These are phyloP conservation scores for Candolleomyces eurysporus DNA, from an alignment of 768 basidiomycete species.

Conservation along the genomic window DNA sequence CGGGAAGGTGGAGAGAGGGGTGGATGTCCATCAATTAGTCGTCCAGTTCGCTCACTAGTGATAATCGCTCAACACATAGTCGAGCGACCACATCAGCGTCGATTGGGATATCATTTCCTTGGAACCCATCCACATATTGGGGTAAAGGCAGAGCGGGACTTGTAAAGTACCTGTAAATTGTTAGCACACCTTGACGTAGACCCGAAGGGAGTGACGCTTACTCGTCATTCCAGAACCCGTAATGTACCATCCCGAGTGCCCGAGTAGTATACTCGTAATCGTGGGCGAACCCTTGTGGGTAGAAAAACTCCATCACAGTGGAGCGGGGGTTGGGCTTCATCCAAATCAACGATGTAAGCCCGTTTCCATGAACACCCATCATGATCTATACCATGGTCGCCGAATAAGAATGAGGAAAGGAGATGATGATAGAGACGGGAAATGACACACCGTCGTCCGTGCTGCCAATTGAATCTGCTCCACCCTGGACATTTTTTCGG, in stretches of 20 bases:
- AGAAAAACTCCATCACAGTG: constrained; percentile 93
- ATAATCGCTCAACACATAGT: constrained; percentile 56
- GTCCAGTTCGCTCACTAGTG: constrained; percentile 57
- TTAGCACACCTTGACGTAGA: not conserved
- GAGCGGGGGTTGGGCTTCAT: constrained; percentile 83
- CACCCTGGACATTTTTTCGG: constrained; percentile 75
- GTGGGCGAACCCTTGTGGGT: constrained; percentile 76
- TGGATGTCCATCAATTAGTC: constrained; percentile 35
- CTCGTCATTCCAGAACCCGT: constrained; percentile 80
- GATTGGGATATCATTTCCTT: constrained; percentile 81
- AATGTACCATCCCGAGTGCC: constrained; percentile 82
- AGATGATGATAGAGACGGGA: not conserved
- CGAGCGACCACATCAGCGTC: constrained; percentile 67
- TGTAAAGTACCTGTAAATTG: constrained; percentile 59
- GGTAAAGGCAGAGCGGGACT: constrained; percentile 67
- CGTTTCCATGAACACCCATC: constrained; percentile 95
- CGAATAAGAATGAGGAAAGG: constrained; percentile 2
- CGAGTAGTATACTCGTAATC: constrained; percentile 83
- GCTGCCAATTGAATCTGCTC: constrained; percentile 83
- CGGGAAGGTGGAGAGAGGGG: not conserved
- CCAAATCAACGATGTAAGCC: constrained; percentile 85
- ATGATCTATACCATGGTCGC: constrained; percentile 59
- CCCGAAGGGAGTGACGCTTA: constrained; percentile 25
- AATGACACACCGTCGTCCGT: constrained; percentile 70
- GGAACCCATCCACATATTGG: constrained; percentile 85